Evolutionary conservation across 306 rosid species (phyloP).

Genomic region (Pyrus communis): DNA sequence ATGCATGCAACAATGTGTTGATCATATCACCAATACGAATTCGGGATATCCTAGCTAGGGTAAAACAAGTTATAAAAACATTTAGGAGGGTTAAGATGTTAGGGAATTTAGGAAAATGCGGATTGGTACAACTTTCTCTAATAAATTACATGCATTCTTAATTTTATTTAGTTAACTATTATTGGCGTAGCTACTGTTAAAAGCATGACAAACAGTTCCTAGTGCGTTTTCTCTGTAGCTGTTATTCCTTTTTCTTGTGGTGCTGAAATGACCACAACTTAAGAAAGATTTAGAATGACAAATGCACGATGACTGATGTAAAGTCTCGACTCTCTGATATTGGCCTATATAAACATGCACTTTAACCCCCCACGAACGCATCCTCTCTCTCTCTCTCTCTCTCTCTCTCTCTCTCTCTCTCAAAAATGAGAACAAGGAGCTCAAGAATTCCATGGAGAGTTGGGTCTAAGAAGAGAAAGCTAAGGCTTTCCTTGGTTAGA

Average conservation of each 20-base stretch:
- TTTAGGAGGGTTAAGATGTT: background rate
- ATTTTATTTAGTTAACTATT: background rate
- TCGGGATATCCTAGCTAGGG: too few relatives aligned
- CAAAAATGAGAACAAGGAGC: slow-evolving; percentile 37
- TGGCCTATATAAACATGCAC: slow-evolving; percentile 12
- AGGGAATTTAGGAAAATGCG: background rate
- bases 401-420: background rate
- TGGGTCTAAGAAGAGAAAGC: slow-evolving; percentile 45
- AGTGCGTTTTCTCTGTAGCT: too few relatives aligned
- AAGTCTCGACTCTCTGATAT: background rate
- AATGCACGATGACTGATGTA: background rate
- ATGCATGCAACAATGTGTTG: background rate
- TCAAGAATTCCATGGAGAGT: slow-evolving; percentile 18
- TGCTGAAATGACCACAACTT: background rate
- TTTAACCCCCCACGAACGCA: background rate
- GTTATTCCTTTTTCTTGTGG: too few relatives aligned
- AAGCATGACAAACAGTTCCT: too few relatives aligned
- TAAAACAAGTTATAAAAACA: too few relatives aligned
- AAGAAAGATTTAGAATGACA: too few relatives aligned
- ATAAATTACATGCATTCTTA: too few relatives aligned
- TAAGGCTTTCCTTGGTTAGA: slow-evolving; percentile 25
- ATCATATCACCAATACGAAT: too few relatives aligned
- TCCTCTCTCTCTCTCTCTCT: background rate
- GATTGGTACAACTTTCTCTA: too few relatives aligned
- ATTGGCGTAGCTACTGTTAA: too few relatives aligned